A percentile compares a stretch with the other conserved stretches of the same genome.
Conservation (phyloP, 768 basidiomycete species). For the Podaxis sp. region DNA sequence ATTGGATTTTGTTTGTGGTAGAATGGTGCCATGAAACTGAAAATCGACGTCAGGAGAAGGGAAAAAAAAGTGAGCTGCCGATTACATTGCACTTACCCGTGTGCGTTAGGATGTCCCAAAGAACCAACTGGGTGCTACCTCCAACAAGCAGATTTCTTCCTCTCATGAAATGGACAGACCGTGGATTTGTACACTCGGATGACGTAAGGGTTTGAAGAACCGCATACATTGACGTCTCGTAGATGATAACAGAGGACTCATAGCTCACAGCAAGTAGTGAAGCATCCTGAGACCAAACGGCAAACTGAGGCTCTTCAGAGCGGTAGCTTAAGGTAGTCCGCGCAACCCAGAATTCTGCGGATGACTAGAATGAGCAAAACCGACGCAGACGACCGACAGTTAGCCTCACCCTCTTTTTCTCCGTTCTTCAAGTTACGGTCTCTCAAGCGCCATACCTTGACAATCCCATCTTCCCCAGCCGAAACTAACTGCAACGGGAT, state of each 20-base stretch:
- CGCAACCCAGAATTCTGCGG: constrained; percentile 71
- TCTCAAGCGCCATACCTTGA: constrained; percentile 80
- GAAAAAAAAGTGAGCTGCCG: neutral
- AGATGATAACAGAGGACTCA: constrained; percentile 65
- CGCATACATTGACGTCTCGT: constrained; percentile 60
- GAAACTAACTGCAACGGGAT: constrained; percentile 55
- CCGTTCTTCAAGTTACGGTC: constrained; percentile 20
- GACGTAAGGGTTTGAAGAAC: constrained; percentile 56
- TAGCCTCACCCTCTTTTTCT: constrained; percentile 35
- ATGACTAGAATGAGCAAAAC: constrained; percentile 2
- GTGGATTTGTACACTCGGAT: constrained; percentile 44
- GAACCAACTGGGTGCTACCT: constrained; percentile 42
- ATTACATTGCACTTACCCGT: constrained; percentile 40
- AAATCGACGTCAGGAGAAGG: constrained; percentile 1
- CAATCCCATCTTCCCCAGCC: constrained; percentile 65
- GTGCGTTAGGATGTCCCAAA: constrained; percentile 71
- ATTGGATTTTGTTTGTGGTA: constrained; percentile 31
- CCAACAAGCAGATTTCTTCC: constrained; percentile 60
- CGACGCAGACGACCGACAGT: constrained; percentile 23
- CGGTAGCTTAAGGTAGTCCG: constrained; percentile 72
- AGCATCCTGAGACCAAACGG: constrained; percentile 81
- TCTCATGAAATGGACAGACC: constrained; percentile 63
- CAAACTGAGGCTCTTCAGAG: constrained; percentile 56
- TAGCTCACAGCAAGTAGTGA: constrained; percentile 79
- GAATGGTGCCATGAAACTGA: constrained; percentile 60